Conservation (phyloP, 2,329 filamentous ascomycete species). For the Calonectria honghensis region DNA sequence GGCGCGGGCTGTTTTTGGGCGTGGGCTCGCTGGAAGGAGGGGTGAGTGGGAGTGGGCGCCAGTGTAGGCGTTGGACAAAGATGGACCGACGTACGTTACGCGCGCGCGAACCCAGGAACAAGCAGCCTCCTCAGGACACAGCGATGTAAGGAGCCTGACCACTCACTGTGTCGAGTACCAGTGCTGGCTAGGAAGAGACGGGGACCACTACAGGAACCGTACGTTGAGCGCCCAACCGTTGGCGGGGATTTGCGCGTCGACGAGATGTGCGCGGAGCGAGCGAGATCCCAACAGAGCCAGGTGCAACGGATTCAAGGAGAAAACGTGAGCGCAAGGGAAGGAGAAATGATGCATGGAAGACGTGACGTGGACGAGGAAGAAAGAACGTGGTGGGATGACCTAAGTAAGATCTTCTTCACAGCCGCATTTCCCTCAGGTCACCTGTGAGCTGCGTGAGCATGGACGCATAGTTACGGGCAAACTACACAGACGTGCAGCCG, state of each 20-base stretch:
- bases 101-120: conserved; percentile 9
- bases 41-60: conserved; percentile 14
- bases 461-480: conserved; percentile 12
- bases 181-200: conserved; percentile 2
- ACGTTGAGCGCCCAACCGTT: conserved; percentile 15
- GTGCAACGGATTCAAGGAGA: neutral
- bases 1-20: conserved; percentile 35
- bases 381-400: conserved; percentile 17
- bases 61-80: conserved; percentile 13
- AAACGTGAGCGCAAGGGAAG: neutral
- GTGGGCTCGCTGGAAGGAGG: conserved; percentile 30
- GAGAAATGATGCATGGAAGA: conserved; percentile 13
- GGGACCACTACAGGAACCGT: conserved; percentile 11
- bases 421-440: conserved; percentile 25
- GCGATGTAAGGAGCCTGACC: conserved; percentile 6
- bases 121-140: conserved; percentile 13
- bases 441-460: conserved; percentile 25
- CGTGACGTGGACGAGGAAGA: neutral
- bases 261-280: conserved; percentile 6
- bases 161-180: conserved; percentile 12
- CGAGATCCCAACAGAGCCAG: neutral
- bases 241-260: conserved; percentile 10
- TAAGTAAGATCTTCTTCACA: conserved; percentile 10
- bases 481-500: neutral
- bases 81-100: conserved; percentile 14